These are phyloP conservation scores for Penicillium griseofulvum DNA, from an alignment of 2,329 filamentous ascomycete species.

Conservation along the genomic window DNA sequence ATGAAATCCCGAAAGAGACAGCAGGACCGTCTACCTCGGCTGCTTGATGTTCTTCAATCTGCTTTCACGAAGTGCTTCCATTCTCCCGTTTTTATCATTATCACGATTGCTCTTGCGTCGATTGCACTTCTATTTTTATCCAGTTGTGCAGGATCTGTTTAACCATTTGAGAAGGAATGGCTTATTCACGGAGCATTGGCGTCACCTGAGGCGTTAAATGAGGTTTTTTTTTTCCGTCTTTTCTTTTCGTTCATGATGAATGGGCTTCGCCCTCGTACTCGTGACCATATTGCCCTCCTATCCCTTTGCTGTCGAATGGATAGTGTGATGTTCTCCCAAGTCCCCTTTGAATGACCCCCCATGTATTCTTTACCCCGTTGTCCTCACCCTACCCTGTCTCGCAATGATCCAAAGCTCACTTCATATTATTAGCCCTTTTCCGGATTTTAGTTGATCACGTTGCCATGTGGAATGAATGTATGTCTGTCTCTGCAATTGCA, in stretches of 20 bases:
- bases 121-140: not conserved
- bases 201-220: not conserved
- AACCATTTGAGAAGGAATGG: not conserved
- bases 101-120: not conserved
- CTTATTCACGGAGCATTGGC: not conserved
- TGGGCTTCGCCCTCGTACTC: not conserved
- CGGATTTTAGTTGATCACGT: slow-evolving; percentile 14
- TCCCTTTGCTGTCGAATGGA: not conserved
- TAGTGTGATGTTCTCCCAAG: not conserved
- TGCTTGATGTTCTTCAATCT: not conserved
- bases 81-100: not conserved
- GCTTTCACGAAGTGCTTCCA: not conserved
- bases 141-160: not conserved
- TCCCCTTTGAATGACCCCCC: not conserved
- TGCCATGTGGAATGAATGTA: slow-evolving; percentile 26
- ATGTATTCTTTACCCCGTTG: slow-evolving; percentile 4
- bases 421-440: slow-evolving; percentile 4
- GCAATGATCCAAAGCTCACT: not conserved
- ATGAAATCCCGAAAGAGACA: slow-evolving; percentile 1
- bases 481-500: slow-evolving; percentile 16
- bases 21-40: not conserved
- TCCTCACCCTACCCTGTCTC: not conserved
- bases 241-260: not conserved
- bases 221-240: not conserved
- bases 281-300: not conserved